Conservation (phyloP, 371 early-diverging fungal species). For the Mucor ambiguus region DNA sequence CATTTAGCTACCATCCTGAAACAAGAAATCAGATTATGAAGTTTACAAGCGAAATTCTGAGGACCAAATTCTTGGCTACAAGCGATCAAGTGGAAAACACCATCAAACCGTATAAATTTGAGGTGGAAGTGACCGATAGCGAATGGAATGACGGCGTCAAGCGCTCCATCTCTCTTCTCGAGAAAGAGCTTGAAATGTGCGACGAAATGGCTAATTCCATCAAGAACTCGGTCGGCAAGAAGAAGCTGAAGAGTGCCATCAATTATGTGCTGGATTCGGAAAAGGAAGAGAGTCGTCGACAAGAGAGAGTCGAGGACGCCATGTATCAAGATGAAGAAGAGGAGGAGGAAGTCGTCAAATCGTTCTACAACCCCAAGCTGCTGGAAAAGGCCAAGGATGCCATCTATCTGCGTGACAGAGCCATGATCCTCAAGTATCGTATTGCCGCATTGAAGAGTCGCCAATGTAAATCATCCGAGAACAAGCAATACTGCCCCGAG, state of each 20-base stretch:
- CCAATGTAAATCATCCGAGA: constrained; percentile 73
- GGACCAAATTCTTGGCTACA: constrained; percentile 81
- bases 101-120: constrained; percentile 97
- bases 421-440: constrained; percentile 79
- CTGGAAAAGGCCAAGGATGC: constrained; percentile 84
- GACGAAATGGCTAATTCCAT: constrained; percentile 73
- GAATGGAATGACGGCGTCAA: constrained; percentile 93
- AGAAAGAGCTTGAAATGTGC: constrained; percentile 76
- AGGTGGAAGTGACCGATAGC: constrained; percentile 83
- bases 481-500: constrained; percentile 93
- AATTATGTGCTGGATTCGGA: constrained; percentile 61
- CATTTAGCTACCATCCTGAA: constrained; percentile 85
- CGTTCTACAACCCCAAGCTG: constrained; percentile 70
- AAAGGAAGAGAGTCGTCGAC: constrained; percentile 54
- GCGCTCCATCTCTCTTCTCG: constrained; percentile 73
- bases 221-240: constrained; percentile 76
- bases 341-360: constrained; percentile 49
- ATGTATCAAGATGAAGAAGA: constrained; percentile 20
- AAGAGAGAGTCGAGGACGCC: constrained; percentile 39
- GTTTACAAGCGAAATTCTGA: constrained; percentile 83
- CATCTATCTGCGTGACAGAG: constrained; percentile 72
- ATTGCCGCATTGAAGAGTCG: constrained; percentile 77
- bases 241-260: constrained; percentile 85
- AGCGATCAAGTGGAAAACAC: constrained; percentile 98
- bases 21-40: constrained; percentile 80